Conservation (phyloP, 352 stramenopile species). For the Phytophthora macrochlamydospora region DNA sequence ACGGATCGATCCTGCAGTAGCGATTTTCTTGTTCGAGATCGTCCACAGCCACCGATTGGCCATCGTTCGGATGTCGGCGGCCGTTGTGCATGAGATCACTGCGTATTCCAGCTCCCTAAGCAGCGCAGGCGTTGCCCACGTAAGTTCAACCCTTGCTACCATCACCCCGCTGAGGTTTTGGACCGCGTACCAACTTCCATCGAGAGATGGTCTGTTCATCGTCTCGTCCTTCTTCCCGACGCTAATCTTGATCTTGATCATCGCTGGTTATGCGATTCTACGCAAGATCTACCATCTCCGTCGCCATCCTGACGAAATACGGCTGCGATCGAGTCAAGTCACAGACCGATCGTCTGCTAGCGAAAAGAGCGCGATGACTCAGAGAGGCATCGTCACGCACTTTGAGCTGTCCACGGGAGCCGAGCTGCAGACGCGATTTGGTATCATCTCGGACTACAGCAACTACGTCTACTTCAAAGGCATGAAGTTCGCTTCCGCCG, state of each 20-base stretch:
- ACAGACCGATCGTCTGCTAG: slow-evolving; percentile 1
- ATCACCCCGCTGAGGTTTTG: slow-evolving; percentile 13
- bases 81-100: not conserved
- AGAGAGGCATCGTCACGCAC: slow-evolving; percentile 8
- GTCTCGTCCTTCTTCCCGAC: slow-evolving; percentile 2
- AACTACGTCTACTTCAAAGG: slow-evolving; percentile 33
- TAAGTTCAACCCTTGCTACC: not conserved
- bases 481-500: slow-evolving; percentile 29
- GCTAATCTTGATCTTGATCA: slow-evolving; percentile 3
- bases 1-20: slow-evolving; percentile 31
- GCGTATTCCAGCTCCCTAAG: not conserved
- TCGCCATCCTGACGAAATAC: slow-evolving; percentile 2
- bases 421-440: slow-evolving; percentile 19
- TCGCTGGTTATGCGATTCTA: slow-evolving; percentile 3
- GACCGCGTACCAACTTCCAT: slow-evolving; percentile 5
- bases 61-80: not conserved
- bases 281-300: slow-evolving; percentile 7
- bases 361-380: not conserved
- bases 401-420: slow-evolving; percentile 21
- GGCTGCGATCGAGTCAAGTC: not conserved
- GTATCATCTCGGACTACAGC: slow-evolving; percentile 31
- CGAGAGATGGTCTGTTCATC: slow-evolving; percentile 1
- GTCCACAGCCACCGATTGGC: not conserved
- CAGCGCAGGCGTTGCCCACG: not conserved
- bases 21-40: slow-evolving; percentile 24